phyloP scores from a whole-genome alignment of 1,139 yeast species.

The Kodamaea sp. region DNA sequence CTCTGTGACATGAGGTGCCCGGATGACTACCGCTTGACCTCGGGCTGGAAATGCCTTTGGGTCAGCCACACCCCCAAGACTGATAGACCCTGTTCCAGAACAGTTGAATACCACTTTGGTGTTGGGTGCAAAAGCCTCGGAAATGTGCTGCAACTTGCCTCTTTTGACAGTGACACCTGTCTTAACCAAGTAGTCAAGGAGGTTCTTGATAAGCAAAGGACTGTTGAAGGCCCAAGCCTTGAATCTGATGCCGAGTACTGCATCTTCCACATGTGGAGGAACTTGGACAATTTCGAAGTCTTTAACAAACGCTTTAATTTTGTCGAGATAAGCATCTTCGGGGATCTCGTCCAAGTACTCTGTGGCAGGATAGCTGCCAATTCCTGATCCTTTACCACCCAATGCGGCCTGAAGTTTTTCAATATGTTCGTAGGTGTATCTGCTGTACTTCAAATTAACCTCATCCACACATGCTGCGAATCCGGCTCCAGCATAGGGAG shows the following conservation, averaged over 20 bases:
- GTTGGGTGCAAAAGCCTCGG: slow-evolving; percentile 10
- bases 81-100: slow-evolving; percentile 19
- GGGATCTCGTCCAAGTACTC: slow-evolving; percentile 12
- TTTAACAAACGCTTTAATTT: slow-evolving; percentile 6
- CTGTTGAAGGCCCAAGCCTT: slow-evolving; percentile 26
- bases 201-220: slow-evolving; percentile 19
- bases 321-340: slow-evolving; percentile 2
- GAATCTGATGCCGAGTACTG: slow-evolving; percentile 17
- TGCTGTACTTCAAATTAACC: slow-evolving; percentile 10
- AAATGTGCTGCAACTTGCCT: slow-evolving; percentile 9
- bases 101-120: slow-evolving; percentile 18
- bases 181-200: slow-evolving; percentile 10
- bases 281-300: slow-evolving; percentile 3
- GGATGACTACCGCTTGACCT: slow-evolving; percentile 15
- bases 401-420: slow-evolving; percentile 12
- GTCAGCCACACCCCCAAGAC: slow-evolving; percentile 17
- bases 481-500: slow-evolving; percentile 28
- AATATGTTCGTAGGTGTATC: slow-evolving; percentile 19
- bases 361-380: slow-evolving; percentile 11
- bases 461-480: slow-evolving; percentile 13
- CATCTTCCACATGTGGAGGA: slow-evolving; percentile 12
- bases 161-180: slow-evolving; percentile 14
- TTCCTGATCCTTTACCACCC: slow-evolving; percentile 15
- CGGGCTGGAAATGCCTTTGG: slow-evolving; percentile 9
- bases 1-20: slow-evolving; percentile 14